A percentile compares a stretch with the other conserved stretches of the same genome.
Evolutionary conservation across 106 monocot genomes (phyloP).

Genomic region (Acorus gramineus): DNA sequence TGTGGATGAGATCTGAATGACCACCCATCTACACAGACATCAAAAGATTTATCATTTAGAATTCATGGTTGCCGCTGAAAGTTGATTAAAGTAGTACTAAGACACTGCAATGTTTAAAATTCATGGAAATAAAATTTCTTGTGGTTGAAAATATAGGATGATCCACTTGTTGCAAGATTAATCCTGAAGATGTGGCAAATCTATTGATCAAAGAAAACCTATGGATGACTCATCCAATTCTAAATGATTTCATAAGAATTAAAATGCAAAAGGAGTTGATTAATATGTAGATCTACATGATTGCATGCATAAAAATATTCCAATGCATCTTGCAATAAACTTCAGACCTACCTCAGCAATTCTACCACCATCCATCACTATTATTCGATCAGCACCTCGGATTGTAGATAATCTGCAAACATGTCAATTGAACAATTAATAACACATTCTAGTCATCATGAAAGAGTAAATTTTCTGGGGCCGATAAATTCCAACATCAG

Average conservation of each 20-base stretch:
- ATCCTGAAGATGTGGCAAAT: too few relatives aligned
- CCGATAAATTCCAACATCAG: too few relatives aligned
- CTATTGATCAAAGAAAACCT: too few relatives aligned
- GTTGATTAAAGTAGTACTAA: not conserved
- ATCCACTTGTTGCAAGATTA: not conserved
- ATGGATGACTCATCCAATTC: too few relatives aligned
- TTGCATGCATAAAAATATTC: not conserved
- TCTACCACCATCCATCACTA: conserved; percentile 89
- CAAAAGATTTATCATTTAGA: not conserved
- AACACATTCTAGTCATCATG: not conserved
- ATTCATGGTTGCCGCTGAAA: not conserved
- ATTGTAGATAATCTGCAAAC: conserved; percentile 74
- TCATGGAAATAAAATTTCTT: not conserved
- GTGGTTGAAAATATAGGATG: not conserved
- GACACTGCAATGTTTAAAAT: not conserved
- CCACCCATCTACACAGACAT: conserved; percentile 41
- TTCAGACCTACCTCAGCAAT: conserved; percentile 68
- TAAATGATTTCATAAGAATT: too few relatives aligned
- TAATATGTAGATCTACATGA: not conserved
- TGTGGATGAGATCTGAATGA: conserved; percentile 51
- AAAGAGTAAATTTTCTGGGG: not conserved
- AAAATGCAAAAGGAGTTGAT: not conserved
- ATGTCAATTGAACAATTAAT: too few relatives aligned
- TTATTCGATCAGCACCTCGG: conserved; percentile 76
- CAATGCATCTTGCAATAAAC: not conserved